Conservation (phyloP, 768 basidiomycete genomes). For the Porphyrellus cyaneotinctus region DNA sequence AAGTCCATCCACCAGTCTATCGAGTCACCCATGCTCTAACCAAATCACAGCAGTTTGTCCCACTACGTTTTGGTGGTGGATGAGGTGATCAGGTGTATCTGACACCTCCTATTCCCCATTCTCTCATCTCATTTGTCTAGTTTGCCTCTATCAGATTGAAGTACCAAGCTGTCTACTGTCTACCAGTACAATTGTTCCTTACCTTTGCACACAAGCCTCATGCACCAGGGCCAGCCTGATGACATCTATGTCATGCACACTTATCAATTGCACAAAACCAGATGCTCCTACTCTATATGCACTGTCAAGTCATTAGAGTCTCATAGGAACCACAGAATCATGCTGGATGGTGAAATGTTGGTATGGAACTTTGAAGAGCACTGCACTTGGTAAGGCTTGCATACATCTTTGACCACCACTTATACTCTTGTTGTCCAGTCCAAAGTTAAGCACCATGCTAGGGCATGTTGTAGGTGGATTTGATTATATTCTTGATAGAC, state of each 20-base stretch:
- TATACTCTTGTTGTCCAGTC: constrained; percentile 33
- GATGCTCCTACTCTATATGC: too few relatives aligned
- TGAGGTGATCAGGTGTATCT: constrained; percentile 65
- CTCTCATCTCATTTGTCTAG: constrained; percentile 68
- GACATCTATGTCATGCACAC: too few relatives aligned
- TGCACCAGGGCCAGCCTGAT: too few relatives aligned
- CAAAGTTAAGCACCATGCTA: constrained; percentile 65
- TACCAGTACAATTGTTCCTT: too few relatives aligned
- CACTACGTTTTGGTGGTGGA: constrained; percentile 77
- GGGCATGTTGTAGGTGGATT: constrained; percentile 81
- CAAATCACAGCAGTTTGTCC: constrained; percentile 55
- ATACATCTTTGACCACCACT: background rate
- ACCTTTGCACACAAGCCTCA: too few relatives aligned
- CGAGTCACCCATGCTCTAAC: background rate
- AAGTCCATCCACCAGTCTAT: constrained; percentile 27
- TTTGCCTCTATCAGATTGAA: too few relatives aligned
- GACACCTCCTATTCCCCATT: constrained; percentile 70
- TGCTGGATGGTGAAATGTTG: constrained; percentile 97
- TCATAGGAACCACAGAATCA: constrained; percentile 53
- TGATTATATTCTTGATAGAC: background rate
- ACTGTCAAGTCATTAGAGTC: background rate
- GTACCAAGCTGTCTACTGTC: too few relatives aligned
- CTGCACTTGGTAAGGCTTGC: constrained; percentile 65
- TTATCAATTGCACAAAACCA: too few relatives aligned
- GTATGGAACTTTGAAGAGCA: constrained; percentile 97